phyloP scores from a whole-genome alignment of 768 basidiomycete genomes.

The Panus rudis region DNA sequence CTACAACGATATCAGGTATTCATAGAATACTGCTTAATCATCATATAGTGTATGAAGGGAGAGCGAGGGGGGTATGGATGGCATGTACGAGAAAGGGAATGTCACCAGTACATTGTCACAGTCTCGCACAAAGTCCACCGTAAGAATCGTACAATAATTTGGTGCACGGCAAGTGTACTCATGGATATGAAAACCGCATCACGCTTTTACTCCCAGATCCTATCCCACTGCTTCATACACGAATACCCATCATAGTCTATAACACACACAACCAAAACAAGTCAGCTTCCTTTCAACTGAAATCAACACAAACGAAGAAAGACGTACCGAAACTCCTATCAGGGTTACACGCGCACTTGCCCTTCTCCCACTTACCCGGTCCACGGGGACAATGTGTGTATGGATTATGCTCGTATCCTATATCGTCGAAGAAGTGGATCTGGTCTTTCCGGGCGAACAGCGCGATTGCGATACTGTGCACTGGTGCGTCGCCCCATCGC shows the following conservation, averaged over 20 bases:
- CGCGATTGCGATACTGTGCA: constrained; percentile 43
- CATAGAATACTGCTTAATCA: too few species aligned
- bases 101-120: too few species aligned
- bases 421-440: constrained; percentile 71
- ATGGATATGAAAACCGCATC: too few species aligned
- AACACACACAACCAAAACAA: not conserved
- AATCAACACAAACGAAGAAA: not conserved
- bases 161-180: too few species aligned
- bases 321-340: constrained; percentile 50
- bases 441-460: constrained; percentile 45
- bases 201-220: constrained; percentile 14
- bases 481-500: constrained; percentile 40
- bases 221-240: constrained; percentile 50
- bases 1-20: too few species aligned
- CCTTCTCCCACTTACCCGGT: constrained; percentile 29
- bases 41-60: too few species aligned
- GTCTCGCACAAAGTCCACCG: too few species aligned
- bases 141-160: too few species aligned
- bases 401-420: constrained; percentile 53
- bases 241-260: constrained; percentile 53
- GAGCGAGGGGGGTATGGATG: too few species aligned
- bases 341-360: constrained; percentile 44
- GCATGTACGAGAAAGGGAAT: too few species aligned
- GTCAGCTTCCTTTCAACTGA: not conserved
- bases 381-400: constrained; percentile 46